Evolutionary conservation across 106 monocot genomes (phyloP), one percentile per base, ranked within the genome.

Genomic region (Vanilla planifolia): DNA sequence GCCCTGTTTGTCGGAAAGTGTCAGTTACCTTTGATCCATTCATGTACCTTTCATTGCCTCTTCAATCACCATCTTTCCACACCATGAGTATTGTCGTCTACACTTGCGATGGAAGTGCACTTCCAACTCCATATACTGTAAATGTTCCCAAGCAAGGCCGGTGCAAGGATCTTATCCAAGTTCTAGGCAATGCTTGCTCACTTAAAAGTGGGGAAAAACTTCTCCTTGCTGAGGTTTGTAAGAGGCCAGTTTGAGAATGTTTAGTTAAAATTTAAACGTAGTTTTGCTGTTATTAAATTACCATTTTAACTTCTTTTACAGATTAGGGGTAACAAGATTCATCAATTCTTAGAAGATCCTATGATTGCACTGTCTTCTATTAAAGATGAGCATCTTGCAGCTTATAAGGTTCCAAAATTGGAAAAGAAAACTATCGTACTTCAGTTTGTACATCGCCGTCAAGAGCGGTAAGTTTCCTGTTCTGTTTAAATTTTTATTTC

Each of bases 21-120:
- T 99, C 98, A 2, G 98, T 99, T 73, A 99, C 88, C 28, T 99
- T 99, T 82, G 92, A 99, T 74, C 98, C 98, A 35, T 99, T 99
- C 69, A 99, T 99, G 98, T 92, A 99, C 57, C 98, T 99, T 13
- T 99, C 98, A 7, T 72, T 99, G 55, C 98, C 92, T 66, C 64
- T 99, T 52, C 98, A 99, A 85, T 88, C 85, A 39, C 82, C 92
- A 5, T 82, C 80, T 65, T 55, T 80, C 59, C 67, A 92, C 27
- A 80, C 76, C 20, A 85, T 99, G 79, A 99, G 88, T 28, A 77
- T 85, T 56, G 62, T 70, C 46, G 82, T 99, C 23, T 85, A 88
- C 53, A 68, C 79, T 9, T 75, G 66, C 75, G 92, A 93, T 79
- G 88, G 91, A 8, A 85, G 81, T 64, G 53, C 80, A 32, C 56